These are phyloP conservation scores for Achaetomiella virescens DNA, from an alignment of 495 filamentous ascomycete genomes.

Conservation along the genomic window DNA sequence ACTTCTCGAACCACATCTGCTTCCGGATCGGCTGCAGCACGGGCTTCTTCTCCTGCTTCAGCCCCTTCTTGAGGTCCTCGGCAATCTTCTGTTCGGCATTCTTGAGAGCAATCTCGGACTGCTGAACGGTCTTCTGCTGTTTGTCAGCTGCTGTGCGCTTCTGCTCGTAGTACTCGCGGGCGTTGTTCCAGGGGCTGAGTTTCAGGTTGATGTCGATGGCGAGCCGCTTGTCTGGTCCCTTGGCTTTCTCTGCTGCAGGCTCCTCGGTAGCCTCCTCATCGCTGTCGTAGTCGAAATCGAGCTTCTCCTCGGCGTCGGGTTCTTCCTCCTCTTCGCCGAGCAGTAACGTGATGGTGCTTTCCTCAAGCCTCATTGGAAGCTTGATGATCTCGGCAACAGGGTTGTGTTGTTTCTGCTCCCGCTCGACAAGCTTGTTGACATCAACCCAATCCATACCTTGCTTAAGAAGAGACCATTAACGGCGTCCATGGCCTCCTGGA, in stretches of 20 bases:
- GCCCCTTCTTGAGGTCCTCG: constrained; percentile 72
- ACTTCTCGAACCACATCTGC: constrained; percentile 94
- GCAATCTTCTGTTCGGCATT: constrained; percentile 83
- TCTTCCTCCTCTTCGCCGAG: constrained; percentile 63
- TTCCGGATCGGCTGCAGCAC: constrained; percentile 74
- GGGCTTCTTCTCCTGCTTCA: constrained; percentile 94
- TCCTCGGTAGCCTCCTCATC: constrained; percentile 58
- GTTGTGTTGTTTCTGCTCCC: constrained; percentile 74
- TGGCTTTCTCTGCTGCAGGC: constrained; percentile 42
- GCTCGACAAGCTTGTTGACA: constrained; percentile 77
- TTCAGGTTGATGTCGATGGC: constrained; percentile 79
- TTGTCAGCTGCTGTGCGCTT: constrained; percentile 78
- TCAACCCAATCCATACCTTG: constrained; percentile 98
- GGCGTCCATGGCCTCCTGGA: constrained; percentile 85
- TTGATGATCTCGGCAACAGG: constrained; percentile 83
- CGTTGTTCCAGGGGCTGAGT: constrained; percentile 79
- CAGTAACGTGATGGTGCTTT: constrained; percentile 79
- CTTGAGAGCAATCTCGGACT: constrained; percentile 79
- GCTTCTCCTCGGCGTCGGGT: constrained; percentile 37
- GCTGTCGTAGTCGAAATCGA: constrained; percentile 57
- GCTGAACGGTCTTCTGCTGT: constrained; percentile 74
- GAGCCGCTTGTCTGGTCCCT: constrained; percentile 45
- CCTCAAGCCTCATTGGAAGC: constrained; percentile 77
- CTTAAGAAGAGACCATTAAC: constrained; percentile 81
- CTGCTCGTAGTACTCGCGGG: constrained; percentile 84